phyloP scores from a whole-genome alignment of 1,284 basidiomycete species.

The Trichosporon sp. region DNA sequence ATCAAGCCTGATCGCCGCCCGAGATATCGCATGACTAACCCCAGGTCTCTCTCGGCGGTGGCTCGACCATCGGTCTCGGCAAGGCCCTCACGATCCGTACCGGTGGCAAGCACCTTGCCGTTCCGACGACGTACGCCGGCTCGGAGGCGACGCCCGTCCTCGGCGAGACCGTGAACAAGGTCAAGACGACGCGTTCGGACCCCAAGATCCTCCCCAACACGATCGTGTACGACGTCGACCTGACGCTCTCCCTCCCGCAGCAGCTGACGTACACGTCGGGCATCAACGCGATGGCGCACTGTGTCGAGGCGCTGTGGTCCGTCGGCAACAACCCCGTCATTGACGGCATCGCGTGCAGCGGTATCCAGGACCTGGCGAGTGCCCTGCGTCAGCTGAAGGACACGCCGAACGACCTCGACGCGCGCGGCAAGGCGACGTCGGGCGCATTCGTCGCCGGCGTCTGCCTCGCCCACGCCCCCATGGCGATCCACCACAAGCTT shows the following conservation, averaged over 20 bases:
- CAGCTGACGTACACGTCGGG: constrained; percentile 59
- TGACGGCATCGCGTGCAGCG: constrained; percentile 58
- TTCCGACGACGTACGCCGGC: constrained; percentile 61
- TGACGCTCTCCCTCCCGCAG: constrained; percentile 58
- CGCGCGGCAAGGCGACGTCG: constrained; percentile 57
- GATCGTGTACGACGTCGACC: constrained; percentile 60
- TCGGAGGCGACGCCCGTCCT: constrained; percentile 60
- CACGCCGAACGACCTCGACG: constrained; percentile 51
- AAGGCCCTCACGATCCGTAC: constrained; percentile 59
- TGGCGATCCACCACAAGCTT: constrained; percentile 62
- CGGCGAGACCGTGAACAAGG: constrained; percentile 59
- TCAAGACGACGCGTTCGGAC: constrained; percentile 59
- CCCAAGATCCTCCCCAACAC: constrained; percentile 59
- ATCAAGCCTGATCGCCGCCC: neutral
- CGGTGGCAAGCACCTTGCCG: constrained; percentile 59
- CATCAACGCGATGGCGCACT: constrained; percentile 61
- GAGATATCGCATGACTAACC: constrained; percentile 8
- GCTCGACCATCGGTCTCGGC: constrained; percentile 59
- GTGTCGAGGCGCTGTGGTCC: constrained; percentile 59
- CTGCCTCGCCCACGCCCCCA: constrained; percentile 57
- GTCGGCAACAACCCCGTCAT: constrained; percentile 58
- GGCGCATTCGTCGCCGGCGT: constrained; percentile 60
- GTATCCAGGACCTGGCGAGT: constrained; percentile 55
- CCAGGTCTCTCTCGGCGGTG: constrained; percentile 55
- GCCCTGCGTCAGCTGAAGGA: constrained; percentile 55